A percentile compares a stretch with the other conserved stretches of the same genome.
phyloP scores from a whole-genome alignment of 371 early-diverging fungal species.

The Globomyces sp. region DNA sequence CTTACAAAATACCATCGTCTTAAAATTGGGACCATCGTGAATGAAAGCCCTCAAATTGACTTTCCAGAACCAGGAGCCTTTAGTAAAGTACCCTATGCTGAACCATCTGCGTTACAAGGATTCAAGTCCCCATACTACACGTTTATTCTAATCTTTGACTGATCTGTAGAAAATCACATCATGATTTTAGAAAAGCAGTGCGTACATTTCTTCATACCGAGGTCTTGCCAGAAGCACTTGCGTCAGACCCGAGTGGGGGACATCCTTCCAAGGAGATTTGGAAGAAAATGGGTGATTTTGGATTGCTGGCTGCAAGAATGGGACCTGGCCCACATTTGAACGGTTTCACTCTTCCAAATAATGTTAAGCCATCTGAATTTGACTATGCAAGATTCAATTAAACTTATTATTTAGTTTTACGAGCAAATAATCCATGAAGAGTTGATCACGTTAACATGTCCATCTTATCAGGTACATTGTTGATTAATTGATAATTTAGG shows the following conservation, averaged over 20 bases:
- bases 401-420: slow-evolving; percentile 32
- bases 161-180: slow-evolving; percentile 57
- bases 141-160: too few species aligned
- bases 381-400: slow-evolving; percentile 34
- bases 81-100: slow-evolving; percentile 60
- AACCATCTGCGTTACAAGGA: slow-evolving; percentile 53
- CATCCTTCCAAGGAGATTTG: slow-evolving; percentile 50
- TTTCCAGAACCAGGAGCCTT: slow-evolving; percentile 39
- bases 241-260: slow-evolving; percentile 45
- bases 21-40: slow-evolving; percentile 49
- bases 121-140: background rate
- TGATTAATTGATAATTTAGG: background rate
- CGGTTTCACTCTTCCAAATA: slow-evolving; percentile 44
- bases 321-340: slow-evolving; percentile 53
- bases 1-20: slow-evolving; percentile 55
- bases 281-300: slow-evolving; percentile 50
- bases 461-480: slow-evolving; percentile 24
- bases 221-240: slow-evolving; percentile 45
- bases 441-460: slow-evolving; percentile 31
- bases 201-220: slow-evolving; percentile 52
- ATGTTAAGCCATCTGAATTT: slow-evolving; percentile 50
- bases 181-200: slow-evolving; percentile 51
- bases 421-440: slow-evolving; percentile 53
- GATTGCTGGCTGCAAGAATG: slow-evolving; percentile 42
- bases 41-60: slow-evolving; percentile 35